A percentile compares a stretch with the other conserved stretches of the same genome.
Conservation (phyloP, 805 yeast species). For the Komagataella phaffii region DNA sequence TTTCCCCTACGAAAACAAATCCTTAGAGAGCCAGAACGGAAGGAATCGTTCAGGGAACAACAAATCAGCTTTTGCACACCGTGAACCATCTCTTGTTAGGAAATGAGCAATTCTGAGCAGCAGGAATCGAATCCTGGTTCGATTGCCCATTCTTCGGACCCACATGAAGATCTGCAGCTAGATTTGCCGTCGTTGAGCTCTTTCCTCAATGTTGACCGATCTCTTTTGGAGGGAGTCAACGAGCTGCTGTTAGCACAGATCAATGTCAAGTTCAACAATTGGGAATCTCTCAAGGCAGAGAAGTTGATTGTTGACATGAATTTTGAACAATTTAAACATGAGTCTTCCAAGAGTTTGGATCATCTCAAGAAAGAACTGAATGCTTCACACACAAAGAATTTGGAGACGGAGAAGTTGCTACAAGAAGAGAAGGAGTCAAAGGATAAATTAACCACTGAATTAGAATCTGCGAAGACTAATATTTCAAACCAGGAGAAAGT, state of each 20-base stretch:
- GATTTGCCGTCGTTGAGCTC: conserved; percentile 14
- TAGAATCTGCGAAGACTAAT: conserved; percentile 5
- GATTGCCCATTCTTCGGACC: not conserved
- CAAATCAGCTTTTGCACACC: not conserved
- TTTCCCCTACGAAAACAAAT: not conserved
- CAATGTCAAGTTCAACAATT: conserved; percentile 17
- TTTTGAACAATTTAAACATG: conserved; percentile 25
- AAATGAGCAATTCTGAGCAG: not conserved
- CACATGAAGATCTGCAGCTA: not conserved
- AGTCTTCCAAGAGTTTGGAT: conserved; percentile 18
- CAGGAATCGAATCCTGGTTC: not conserved
- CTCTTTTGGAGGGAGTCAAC: conserved; percentile 11
- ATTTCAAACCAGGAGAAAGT: conserved; percentile 2
- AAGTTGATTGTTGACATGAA: conserved; percentile 21
- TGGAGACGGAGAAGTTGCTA: conserved; percentile 10
- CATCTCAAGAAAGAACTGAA: conserved; percentile 16
- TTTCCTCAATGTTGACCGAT: conserved; percentile 18
- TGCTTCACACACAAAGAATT: conserved; percentile 10
- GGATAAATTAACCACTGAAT: conserved; percentile 4
- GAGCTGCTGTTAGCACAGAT: conserved; percentile 13
- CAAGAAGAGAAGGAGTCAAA: conserved; percentile 10
- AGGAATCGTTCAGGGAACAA: not conserved
- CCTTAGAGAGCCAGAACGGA: not conserved
- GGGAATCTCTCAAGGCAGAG: conserved; percentile 22
- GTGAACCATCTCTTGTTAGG: not conserved